phyloP scores from a whole-genome alignment of 768 basidiomycete species.

The Leccinellum luteum region DNA sequence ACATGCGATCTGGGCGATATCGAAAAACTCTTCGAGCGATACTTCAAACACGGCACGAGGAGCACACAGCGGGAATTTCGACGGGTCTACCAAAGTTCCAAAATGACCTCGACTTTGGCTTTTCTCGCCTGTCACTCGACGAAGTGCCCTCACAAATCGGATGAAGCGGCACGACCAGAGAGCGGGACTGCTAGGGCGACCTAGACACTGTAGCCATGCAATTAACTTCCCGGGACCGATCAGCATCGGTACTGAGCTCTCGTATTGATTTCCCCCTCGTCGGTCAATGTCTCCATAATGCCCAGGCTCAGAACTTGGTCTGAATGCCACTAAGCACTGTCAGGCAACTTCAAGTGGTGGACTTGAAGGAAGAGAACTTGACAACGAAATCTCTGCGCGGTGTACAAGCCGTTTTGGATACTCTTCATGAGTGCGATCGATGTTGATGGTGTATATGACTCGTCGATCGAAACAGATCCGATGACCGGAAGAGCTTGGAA shows the following conservation, averaged over 20 bases:
- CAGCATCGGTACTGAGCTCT: constrained; percentile 53
- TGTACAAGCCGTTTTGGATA: constrained; percentile 41
- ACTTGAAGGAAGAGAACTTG: constrained; percentile 53
- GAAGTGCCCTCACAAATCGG: constrained; percentile 48
- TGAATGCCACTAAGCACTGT: constrained; percentile 34
- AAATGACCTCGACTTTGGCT: constrained; percentile 89
- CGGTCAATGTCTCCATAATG: constrained; percentile 69
- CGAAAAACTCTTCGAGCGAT: constrained; percentile 80
- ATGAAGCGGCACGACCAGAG: constrained; percentile 37
- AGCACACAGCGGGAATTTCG: constrained; percentile 38
- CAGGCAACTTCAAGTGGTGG: constrained; percentile 41
- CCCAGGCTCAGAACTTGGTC: constrained; percentile 80
- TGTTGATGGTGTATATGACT: constrained; percentile 37
- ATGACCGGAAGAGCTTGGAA: constrained; percentile 56
- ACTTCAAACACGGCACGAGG: constrained; percentile 88
- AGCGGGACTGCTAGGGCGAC: constrained; percentile 41
- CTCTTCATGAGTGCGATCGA: constrained; percentile 27
- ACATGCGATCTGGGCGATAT: constrained; percentile 84
- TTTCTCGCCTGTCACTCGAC: constrained; percentile 74
- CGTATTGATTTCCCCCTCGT: constrained; percentile 29
- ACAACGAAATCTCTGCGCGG: constrained; percentile 57
- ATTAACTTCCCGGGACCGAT: constrained; percentile 48
- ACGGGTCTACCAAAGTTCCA: constrained; percentile 84
- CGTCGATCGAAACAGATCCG: constrained; percentile 27
- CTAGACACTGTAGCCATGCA: constrained; percentile 47